A percentile compares a stretch with the other conserved stretches of the same genome.
Evolutionary conservation across 352 stramenopile genomes (phyloP).

Genomic region (Phytophthora idaei): DNA sequence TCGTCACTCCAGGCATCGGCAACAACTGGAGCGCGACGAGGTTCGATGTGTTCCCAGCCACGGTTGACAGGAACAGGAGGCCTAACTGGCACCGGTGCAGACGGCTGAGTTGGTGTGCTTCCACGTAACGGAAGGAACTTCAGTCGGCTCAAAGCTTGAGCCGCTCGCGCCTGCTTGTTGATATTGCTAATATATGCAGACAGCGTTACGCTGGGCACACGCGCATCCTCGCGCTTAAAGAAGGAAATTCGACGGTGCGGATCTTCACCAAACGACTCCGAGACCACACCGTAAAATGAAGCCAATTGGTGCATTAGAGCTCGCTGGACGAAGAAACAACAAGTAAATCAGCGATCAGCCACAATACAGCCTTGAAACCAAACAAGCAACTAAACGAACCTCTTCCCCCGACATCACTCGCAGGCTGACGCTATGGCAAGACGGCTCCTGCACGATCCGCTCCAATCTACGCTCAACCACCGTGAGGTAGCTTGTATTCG

Average conservation of each 20-base stretch:
- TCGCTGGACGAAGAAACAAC: conserved; percentile 41
- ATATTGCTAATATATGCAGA: conserved; percentile 56
- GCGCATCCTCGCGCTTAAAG: conserved; percentile 68
- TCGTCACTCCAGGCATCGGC: conserved; percentile 84
- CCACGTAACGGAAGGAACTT: conserved; percentile 65
- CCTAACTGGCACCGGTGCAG: conserved; percentile 20
- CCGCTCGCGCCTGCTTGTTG: conserved; percentile 33
- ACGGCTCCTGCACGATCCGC: conserved; percentile 67
- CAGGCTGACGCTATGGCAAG: conserved; percentile 77
- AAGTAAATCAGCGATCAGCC: conserved; percentile 5
- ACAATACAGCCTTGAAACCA: not conserved
- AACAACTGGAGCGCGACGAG: conserved; percentile 45
- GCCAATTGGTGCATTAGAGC: conserved; percentile 78
- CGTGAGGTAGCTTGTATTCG: conserved; percentile 68
- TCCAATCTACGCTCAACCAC: conserved; percentile 80
- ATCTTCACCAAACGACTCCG: conserved; percentile 81
- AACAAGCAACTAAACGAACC: conserved; percentile 20
- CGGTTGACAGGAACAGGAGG: conserved; percentile 48
- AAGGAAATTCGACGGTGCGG: conserved; percentile 72
- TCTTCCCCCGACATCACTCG: conserved; percentile 76
- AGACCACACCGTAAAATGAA: conserved; percentile 65
- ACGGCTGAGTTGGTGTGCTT: conserved; percentile 26
- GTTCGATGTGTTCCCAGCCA: conserved; percentile 78
- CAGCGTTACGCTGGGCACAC: conserved; percentile 58
- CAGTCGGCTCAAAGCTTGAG: conserved; percentile 42